Evolutionary conservation across 2,329 filamentous ascomycete species (phyloP).

Genomic region (Cladosporium colombiae): DNA sequence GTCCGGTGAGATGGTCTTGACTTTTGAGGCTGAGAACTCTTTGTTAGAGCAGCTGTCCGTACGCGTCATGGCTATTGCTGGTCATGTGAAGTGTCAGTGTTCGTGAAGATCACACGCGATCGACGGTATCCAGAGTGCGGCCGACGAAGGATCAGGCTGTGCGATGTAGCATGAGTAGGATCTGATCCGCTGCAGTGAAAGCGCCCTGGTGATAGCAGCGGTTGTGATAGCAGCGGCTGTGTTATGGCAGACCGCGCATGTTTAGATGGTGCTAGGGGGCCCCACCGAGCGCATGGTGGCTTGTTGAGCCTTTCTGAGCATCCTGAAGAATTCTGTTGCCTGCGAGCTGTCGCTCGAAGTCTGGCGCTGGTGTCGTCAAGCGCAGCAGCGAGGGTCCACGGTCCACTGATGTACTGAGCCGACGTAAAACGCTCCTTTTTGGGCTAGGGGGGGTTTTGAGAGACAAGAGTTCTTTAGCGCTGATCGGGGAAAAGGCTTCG

Average conservation of each 20-base stretch:
- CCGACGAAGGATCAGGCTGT: conserved; percentile 5
- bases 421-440: not conserved
- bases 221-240: not conserved
- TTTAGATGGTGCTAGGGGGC: not conserved
- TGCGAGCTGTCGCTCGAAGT: not conserved
- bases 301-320: not conserved
- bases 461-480: not conserved
- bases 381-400: not conserved
- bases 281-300: not conserved
- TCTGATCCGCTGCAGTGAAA: not conserved
- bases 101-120: not conserved
- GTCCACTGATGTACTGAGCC: not conserved
- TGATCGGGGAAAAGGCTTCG: not conserved
- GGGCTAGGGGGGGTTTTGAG: not conserved
- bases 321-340: not conserved
- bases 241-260: not conserved
- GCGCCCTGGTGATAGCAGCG: not conserved
- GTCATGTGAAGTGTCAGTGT: not conserved
- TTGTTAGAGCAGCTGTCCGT: not conserved
- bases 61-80: not conserved
- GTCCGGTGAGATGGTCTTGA: not conserved
- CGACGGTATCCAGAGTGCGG: not conserved
- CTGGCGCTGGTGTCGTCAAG: not conserved
- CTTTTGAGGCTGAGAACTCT: not conserved
- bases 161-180: not conserved